Base-by-base conservation (phyloP, 2,329 filamentous ascomycete genomes). In the Coleophoma eucalyptorum region DNA sequence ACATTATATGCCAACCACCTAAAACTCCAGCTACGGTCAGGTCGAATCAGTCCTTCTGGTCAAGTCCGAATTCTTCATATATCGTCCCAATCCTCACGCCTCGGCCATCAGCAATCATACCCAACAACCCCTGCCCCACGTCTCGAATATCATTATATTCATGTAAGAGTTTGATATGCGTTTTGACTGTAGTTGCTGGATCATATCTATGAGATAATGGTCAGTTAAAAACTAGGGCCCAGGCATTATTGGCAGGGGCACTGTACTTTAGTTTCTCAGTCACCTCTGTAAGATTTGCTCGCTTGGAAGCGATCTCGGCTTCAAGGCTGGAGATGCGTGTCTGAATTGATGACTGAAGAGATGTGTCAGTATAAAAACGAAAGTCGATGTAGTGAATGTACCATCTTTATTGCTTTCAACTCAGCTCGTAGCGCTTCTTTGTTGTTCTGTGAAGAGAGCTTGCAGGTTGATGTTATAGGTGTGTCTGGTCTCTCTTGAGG, bases 61-160 rank as follows among this genome's bases (percentile, higher is more conserved):
- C 61, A 51, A 67, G 61, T 2, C 65, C 65, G 56, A 66, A 67
- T 50, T 67, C 64, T 37, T 58, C 62, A 59, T 66, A 67, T 19
- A 66, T 48, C n/a, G 65, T 62, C 7, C 62, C 56, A 43, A 67
- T 58, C 46, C 64, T 55, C 42, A 80, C 73, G 8, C 82, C 83
- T 40, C 82, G 70, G 54, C 77, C 74, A 52, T 89, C 85, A 4
- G 86, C 85, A 63, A 89, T 80, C 59, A 89, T 67, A 0, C 83
- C 83, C 68, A 88, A 76, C 31, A 89, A 62, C 0, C 83, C 84
- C 60, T 83, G 78, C 0, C 80, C 85, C 7, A 86, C 72, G 64
- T 89, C 86, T 55, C 84, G 82, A 58, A 88, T 81, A 64, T 87
- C 84, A 59, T 89, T 89, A 68, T 89, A 89, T 51, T 80, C 72